Evolutionary conservation across 805 yeast genomes (phyloP).

Genomic region (Yamadazyma sp.): DNA sequence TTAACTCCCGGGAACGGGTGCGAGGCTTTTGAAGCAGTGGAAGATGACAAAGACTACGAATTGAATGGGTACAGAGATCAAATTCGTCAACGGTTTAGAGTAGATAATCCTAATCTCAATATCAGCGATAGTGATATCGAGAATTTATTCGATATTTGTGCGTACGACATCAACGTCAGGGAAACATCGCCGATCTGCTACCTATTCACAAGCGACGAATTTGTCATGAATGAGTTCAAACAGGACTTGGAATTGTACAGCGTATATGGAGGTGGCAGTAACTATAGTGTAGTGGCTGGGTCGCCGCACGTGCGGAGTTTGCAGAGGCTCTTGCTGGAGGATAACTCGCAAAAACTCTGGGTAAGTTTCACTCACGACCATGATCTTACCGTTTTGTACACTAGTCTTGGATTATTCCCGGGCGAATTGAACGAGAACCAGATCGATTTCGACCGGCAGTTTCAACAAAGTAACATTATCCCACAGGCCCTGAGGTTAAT

Average conservation of each 20-base stretch:
- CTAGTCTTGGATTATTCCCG: conserved; percentile 58
- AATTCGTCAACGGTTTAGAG: conserved; percentile 35
- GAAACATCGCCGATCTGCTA: conserved; percentile 67
- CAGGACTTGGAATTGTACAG: conserved; percentile 61
- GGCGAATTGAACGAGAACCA: conserved; percentile 41
- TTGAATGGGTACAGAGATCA: conserved; percentile 47
- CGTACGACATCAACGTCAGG: conserved; percentile 69
- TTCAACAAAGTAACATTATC: conserved; percentile 27
- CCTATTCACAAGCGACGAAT: conserved; percentile 68
- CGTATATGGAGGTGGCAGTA: conserved; percentile 61
- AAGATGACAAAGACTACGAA: conserved; percentile 19
- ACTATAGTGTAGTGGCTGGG: conserved; percentile 57
- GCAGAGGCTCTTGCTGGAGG: conserved; percentile 44
- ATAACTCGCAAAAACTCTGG: conserved; percentile 53
- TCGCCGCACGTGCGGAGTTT: conserved; percentile 50
- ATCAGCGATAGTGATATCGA: conserved; percentile 53
- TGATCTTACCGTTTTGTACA: conserved; percentile 55
- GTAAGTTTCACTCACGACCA: conserved; percentile 76
- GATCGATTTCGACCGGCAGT: conserved; percentile 5
- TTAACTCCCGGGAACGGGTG: conserved; percentile 55
- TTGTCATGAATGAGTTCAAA: conserved; percentile 61
- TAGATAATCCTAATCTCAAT: conserved; percentile 36
- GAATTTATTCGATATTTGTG: conserved; percentile 61
- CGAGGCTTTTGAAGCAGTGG: conserved; percentile 26
- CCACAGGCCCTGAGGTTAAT: conserved; percentile 43